Evolutionary conservation across 1,284 basidiomycete genomes (phyloP), one percentile per base, ranked within the genome.

Genomic region (Naganishia albida): DNA sequence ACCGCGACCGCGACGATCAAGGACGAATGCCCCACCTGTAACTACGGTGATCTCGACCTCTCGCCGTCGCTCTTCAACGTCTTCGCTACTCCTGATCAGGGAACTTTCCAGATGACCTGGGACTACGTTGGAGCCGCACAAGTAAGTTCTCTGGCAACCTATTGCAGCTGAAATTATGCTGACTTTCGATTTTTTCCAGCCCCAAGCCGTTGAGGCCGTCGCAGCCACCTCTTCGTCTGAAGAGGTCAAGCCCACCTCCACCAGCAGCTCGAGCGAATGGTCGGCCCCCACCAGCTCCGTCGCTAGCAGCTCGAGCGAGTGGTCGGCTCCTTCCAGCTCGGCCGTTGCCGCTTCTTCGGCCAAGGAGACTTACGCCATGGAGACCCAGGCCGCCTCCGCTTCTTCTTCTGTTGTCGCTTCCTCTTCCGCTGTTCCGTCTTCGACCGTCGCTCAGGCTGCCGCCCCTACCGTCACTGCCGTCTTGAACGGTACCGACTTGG

Each of bases 41-140:
- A 66, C 2, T 83, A 77, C 49, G 86, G 84, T 38, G 89, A 85
- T 44, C 85, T 96, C 64, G 93, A 96, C 81, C 82, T 94, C 67
- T 88, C 89, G 26, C 75, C 77, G 13, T 83, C 86, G 60, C 84
- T 96, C 30, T 62, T 57, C 53, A 57, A 60, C 55, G 39, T 55
- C 53, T 68, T 68, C 38, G 63, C 56, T 6, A 43, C 16, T 34
- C 57, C 46, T 3, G 64, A 65, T 38, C 59, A 50, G 6, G 67
- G 67, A 28, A 49, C 65, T 8, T 53, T 64, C 28, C 42, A 60
- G 26, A 64, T 68, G 38, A 63, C 67, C 26, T 68, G 67, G 67
- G 64, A 64, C 52, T 68, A 46, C 48, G 62, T 59, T 53, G 59
- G 60, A 39, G 51, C 38, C 7, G 43, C 46, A 23, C 20, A 57